phyloP scores from a whole-genome alignment of 805 yeast genomes.

The Spathaspora hagerdaliae region DNA sequence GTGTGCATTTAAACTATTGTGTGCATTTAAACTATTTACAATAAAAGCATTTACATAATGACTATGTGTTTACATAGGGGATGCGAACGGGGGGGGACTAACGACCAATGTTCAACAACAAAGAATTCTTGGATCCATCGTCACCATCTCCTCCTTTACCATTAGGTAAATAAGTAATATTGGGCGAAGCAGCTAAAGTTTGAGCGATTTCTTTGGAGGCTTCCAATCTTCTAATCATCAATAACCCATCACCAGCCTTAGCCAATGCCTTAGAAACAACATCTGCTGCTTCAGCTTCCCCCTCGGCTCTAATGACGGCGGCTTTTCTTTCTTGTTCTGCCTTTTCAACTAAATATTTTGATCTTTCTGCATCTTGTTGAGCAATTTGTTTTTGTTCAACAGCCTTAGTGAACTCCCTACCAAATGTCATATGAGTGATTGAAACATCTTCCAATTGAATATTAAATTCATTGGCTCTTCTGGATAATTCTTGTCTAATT shows the following conservation, averaged over 20 bases:
- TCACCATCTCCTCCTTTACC: constrained; percentile 28
- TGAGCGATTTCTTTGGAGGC: constrained; percentile 94
- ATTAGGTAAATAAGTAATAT: constrained; percentile 84
- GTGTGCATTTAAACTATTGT: too few relatives aligned
- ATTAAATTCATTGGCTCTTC: constrained; percentile 83
- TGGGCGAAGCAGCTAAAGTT: constrained; percentile 77
- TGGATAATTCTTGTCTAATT: constrained; percentile 80
- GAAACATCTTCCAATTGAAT: constrained; percentile 94
- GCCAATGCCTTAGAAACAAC: constrained; percentile 86
- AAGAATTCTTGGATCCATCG: constrained; percentile 44
- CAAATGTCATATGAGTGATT: constrained; percentile 96
- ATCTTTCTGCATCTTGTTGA: constrained; percentile 98
- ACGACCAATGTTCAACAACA: constrained; percentile 69
- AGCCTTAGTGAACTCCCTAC: constrained; percentile 94
- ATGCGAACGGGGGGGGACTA: constrained; percentile 15
- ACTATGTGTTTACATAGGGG: neutral
- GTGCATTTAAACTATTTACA: neutral
- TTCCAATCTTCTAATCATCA: constrained; percentile 91
- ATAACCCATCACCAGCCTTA: constrained; percentile 93
- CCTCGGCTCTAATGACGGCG: constrained; percentile 93
- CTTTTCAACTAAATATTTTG: constrained; percentile 85
- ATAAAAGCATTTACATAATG: too few relatives aligned
- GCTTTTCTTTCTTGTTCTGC: constrained; percentile 98
- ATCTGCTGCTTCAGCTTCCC: constrained; percentile 98
- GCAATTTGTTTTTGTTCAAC: constrained; percentile 99